Evolutionary conservation across 2,329 filamentous ascomycete species (phyloP), one percentile per base, ranked within the genome.

Genomic region (Penicillium occitanis): DNA sequence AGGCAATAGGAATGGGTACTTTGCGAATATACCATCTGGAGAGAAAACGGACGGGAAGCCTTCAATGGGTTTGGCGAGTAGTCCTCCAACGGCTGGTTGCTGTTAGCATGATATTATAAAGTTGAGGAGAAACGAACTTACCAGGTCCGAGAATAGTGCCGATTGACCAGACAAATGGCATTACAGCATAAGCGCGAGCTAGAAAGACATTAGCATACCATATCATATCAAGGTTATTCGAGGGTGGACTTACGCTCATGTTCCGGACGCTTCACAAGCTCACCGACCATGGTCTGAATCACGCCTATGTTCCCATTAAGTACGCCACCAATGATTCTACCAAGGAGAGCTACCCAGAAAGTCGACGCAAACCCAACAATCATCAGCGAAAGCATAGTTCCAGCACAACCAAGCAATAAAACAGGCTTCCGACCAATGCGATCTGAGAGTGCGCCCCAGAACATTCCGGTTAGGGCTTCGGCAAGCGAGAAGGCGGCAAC

Each of bases 91-190:
- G 5, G 90, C 91, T 68, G 65, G 17, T 42, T 37, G n/a, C 30
- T 61, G 55, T 65, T 65, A 65, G 63, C 28, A 51, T 25, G n/a
- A 60, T n/a, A 40, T 50, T 73, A 67, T 50, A 37, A 2, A 17
- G 1, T n/a, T 22, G 13, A 1, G 19, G 13, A 22, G 33, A 30
- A 57, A 8, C 10, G 61, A 46, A 69, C 71, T 63, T 72, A 77
- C 76, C 76, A 69, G 93, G 91, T 0, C 93, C 93, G 63, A 96
- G 84, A 69, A 97, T 96, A 10, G 92, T 96, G 28, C 93, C 93
- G 62, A 97, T 89, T 57, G 87, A 90, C 93, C 93, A 97, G 7
- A 97, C 90, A 74, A 97, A 97, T 0, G 93, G 93, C 92, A 97
- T 96, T 53, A 97, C 87, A 2, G 92, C 88, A 76, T 93, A 97